Percentiles rank a stretch among this genome's conserved stretches.
Conservation (phyloP, 441 rosid genomes). For the Omphalea diandra region DNA sequence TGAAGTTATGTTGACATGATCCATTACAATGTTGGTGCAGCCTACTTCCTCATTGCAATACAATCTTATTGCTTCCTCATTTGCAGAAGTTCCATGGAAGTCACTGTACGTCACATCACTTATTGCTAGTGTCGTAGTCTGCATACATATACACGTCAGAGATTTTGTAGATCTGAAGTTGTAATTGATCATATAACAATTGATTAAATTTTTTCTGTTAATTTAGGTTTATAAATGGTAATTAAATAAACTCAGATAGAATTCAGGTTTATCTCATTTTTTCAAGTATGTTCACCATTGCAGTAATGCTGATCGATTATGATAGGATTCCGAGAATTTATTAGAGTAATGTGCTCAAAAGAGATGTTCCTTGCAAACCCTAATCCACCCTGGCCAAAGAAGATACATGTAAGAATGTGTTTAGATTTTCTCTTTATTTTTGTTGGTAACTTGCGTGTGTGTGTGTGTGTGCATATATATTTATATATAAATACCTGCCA, state of each 20-base stretch:
- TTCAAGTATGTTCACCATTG: not conserved
- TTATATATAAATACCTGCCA: too few species aligned
- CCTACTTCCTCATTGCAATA: not conserved
- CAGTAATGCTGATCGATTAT: conserved; percentile 33
- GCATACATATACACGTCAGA: not conserved
- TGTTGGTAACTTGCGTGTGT: too few species aligned
- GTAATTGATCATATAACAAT: too few species aligned
- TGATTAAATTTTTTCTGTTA: too few species aligned
- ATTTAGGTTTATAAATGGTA: too few species aligned
- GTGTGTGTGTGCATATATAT: too few species aligned
- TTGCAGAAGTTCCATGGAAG: conserved; percentile 7
- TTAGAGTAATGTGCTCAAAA: conserved; percentile 23
- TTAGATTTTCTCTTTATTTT: not conserved
- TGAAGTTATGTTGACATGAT: not conserved
- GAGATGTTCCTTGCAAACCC: conserved; percentile 34
- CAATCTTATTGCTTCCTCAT: conserved; percentile 14
- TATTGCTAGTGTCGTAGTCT: not conserved
- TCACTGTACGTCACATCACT: conserved; percentile 8
- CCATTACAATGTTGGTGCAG: conserved; percentile 18
- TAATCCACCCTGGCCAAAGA: conserved; percentile 35
- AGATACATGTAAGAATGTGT: not conserved
- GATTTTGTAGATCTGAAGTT: too few species aligned
- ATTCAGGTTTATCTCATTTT: not conserved
- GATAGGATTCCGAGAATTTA: conserved; percentile 24
- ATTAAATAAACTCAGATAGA: too few species aligned